Percentiles rank a stretch among this genome's conserved stretches.
phyloP scores from a whole-genome alignment of 2,329 filamentous ascomycete species.

The Ascochyta rabiei region DNA sequence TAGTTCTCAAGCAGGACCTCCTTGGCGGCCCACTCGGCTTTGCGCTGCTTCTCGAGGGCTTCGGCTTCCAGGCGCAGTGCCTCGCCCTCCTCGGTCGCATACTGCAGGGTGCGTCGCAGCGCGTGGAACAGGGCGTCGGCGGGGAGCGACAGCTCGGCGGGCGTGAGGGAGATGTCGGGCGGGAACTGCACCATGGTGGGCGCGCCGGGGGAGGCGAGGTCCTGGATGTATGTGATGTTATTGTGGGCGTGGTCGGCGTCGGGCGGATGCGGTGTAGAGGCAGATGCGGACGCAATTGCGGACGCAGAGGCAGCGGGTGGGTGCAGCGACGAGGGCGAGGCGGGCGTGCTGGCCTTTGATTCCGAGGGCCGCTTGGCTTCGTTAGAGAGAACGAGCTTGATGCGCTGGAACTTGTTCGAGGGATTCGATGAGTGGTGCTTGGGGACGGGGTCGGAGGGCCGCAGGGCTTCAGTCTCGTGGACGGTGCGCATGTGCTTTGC shows the following conservation, averaged over 20 bases:
- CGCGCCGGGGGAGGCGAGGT: constrained; percentile 65
- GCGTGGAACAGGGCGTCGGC: constrained; percentile 71
- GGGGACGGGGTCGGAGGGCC: constrained; percentile 74
- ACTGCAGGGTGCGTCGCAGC: constrained; percentile 69
- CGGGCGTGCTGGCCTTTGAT: constrained; percentile 43
- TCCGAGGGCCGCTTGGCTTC: constrained; percentile 35
- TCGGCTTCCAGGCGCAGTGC: constrained; percentile 69
- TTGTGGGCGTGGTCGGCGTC: constrained; percentile 57
- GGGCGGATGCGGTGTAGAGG: constrained; percentile 25
- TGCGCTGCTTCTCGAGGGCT: constrained; percentile 68
- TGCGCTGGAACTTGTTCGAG: constrained; percentile 54
- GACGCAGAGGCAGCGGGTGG: constrained; percentile 23
- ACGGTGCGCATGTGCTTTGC: constrained; percentile 99
- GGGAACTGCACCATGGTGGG: constrained; percentile 60
- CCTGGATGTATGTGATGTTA: constrained; percentile 64
- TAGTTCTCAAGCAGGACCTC: constrained; percentile 78
- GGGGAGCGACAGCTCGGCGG: constrained; percentile 68
- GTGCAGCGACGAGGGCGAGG: constrained; percentile 40
- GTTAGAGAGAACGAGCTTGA: constrained; percentile 52
- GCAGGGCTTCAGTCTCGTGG: constrained; percentile 92
- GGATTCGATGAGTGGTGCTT: constrained; percentile 62
- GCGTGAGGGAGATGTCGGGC: constrained; percentile 65
- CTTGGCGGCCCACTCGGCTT: constrained; percentile 79
- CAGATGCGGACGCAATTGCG: constrained; percentile 5
- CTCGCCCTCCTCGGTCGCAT: constrained; percentile 72